Base-by-base conservation (phyloP, 371 early-diverging fungal species). In the Mucor lusitanicus region DNA sequence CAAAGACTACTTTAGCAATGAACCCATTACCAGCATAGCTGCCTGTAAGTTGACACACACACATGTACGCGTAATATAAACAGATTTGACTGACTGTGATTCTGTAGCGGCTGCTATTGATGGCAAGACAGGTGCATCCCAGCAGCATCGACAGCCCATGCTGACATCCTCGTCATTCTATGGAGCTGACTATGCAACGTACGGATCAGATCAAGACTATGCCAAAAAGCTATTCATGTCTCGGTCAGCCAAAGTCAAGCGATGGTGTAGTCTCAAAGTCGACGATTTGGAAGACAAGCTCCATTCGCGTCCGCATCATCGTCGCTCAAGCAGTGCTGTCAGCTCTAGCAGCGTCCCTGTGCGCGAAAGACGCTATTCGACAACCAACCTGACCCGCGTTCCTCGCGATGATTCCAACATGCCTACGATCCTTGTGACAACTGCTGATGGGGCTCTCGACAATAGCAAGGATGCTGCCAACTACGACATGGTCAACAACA, bases 381-480 rank as follows among this genome's bases (percentile, higher is more conserved):
- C 63, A 8, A 37, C 67, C 32, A 0, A 57, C 68, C 2, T 64
- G 67, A 7, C 57, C 17, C 54, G 70, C 25, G 42, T 57, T 8
- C 57, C 58, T 46, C 68, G 64, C 33, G 62, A 72, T 17, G 69
- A 79, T 42, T 69, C 60, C 3, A 48, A 64, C 9, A 81, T 75
- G 72, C 82, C 82, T 0, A 82, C 72, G 3, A 82, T 82, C 19
- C 44, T 76, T 23, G 76, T 82, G 0, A 79, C 82, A 3, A 68
- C 63, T 3, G 62, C 68, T 23, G 77, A 77, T 23, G 63, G 64
- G 13, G 13, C 27, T 35, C n/a, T 53, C 30, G 40, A 58, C 21
- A n/a, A 6, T 6, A 0, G 27, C 1, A 35, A 42, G 7, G 30
- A 44, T 3, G 28, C 44, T 27, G 62, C 37, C 23, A 55, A 64